Evolutionary conservation across 495 filamentous ascomycete genomes (phyloP).

Genomic region (Hyphodiscus hymeniophilus): DNA sequence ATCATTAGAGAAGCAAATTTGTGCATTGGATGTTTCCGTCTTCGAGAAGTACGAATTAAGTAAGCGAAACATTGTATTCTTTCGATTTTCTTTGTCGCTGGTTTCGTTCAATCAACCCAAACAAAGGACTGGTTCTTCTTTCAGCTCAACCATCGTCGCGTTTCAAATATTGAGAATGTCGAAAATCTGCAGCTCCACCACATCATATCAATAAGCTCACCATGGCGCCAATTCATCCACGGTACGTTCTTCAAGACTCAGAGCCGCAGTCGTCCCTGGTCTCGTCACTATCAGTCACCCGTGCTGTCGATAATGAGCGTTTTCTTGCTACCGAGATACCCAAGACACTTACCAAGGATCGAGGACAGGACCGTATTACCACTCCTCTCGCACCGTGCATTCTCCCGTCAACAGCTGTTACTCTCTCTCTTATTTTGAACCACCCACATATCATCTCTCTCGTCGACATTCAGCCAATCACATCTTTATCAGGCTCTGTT

Average conservation of each 20-base stretch:
- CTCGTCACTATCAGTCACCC: conserved; percentile 17
- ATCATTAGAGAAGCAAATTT: no score
- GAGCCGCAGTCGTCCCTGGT: background rate
- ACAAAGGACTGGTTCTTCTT: no score
- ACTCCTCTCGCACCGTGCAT: conserved; percentile 14
- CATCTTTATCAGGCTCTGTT: background rate
- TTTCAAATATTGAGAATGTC: no score
- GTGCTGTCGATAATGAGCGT: conserved; percentile 15
- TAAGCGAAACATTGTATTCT: no score
- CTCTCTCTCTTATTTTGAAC: conserved; percentile 18
- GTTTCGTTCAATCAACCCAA: no score
- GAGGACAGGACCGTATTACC: background rate
- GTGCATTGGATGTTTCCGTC: no score
- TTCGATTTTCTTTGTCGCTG: no score
- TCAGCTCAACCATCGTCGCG: no score
- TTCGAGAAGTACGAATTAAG: no score
- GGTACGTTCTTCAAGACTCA: conserved; percentile 14
- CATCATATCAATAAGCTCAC: no score
- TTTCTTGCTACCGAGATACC: conserved; percentile 18
- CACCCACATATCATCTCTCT: conserved; percentile 22
- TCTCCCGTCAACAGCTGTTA: conserved; percentile 8
- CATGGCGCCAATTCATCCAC: conserved; percentile 9
- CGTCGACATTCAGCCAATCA: conserved; percentile 13
- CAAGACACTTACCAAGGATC: conserved; percentile 1
- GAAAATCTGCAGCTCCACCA: no score